A percentile compares a stretch with the other conserved stretches of the same genome.
phyloP scores from a whole-genome alignment of 176 grass and related monocot genomes.

The Alloteropsis semialata region DNA sequence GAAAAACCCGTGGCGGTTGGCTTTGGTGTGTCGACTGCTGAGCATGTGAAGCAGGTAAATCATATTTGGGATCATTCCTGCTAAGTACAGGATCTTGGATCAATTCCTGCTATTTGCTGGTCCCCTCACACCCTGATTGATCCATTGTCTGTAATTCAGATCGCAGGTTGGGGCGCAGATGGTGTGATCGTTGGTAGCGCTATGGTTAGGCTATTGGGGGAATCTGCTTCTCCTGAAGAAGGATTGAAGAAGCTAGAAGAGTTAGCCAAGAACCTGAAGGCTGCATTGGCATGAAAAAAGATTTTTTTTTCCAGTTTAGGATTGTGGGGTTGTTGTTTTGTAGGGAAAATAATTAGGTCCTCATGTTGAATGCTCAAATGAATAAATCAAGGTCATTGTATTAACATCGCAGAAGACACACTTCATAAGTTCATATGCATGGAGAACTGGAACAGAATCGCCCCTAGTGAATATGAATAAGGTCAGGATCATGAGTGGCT shows the following conservation, averaged over 20 bases:
- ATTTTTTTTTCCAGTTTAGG: background rate
- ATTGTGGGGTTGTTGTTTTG: background rate
- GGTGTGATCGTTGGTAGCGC: slow-evolving; percentile 93
- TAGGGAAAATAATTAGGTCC: slow-evolving; percentile 37
- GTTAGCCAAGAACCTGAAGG: slow-evolving; percentile 72
- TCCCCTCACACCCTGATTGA: background rate
- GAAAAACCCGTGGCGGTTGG: slow-evolving; percentile 92
- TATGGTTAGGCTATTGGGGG: slow-evolving; percentile 74
- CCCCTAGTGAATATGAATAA: background rate
- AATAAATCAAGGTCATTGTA: slow-evolving; percentile 27
- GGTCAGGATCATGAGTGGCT: background rate
- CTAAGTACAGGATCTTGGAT: background rate
- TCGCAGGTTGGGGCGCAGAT: slow-evolving; percentile 84
- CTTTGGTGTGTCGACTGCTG: slow-evolving; percentile 90
- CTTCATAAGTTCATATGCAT: background rate
- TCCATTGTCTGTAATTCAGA: slow-evolving; percentile 40
- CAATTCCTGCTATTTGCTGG: background rate
- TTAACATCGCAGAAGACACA: background rate
- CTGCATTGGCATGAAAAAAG: slow-evolving; percentile 61
- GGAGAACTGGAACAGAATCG: background rate
- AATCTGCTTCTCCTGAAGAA: slow-evolving; percentile 78
- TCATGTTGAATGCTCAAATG: slow-evolving; percentile 21
- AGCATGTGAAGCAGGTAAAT: slow-evolving; percentile 88
- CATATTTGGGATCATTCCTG: slow-evolving; percentile 9
- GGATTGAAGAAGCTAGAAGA: slow-evolving; percentile 82